Evolutionary conservation across 345 rosid species (phyloP).

Genomic region (Eutrema japonicum): DNA sequence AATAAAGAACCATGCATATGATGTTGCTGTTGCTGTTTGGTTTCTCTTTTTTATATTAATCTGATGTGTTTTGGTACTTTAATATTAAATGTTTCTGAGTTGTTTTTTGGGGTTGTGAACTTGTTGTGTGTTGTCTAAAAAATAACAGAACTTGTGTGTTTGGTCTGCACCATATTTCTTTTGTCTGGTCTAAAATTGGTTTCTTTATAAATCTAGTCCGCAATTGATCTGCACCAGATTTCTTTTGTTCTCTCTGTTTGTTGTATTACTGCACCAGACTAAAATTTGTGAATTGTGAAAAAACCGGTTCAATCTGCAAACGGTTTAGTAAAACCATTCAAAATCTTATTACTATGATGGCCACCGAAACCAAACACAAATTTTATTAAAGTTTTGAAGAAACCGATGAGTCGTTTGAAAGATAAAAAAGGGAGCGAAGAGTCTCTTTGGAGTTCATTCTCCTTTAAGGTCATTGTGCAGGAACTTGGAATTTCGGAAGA

Average conservation of each 20-base stretch:
- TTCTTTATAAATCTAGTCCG: too few relatives aligned
- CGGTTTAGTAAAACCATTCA: too few relatives aligned
- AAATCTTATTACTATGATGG: neutral
- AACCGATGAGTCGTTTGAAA: conserved; percentile 21
- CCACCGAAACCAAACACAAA: conserved; percentile 9
- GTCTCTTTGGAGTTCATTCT: neutral
- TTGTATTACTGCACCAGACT: too few relatives aligned
- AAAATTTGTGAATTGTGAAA: too few relatives aligned
- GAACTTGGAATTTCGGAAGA: neutral
- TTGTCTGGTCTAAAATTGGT: too few relatives aligned
- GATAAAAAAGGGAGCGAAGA: conserved; percentile 1
- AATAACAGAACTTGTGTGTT: too few relatives aligned
- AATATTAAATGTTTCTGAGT: neutral
- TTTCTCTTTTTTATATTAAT: neutral
- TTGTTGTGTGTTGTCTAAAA: too few relatives aligned
- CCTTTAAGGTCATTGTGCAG: neutral
- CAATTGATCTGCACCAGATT: too few relatives aligned
- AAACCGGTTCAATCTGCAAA: too few relatives aligned
- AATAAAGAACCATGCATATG: conserved; percentile 18
- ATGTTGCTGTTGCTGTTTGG: neutral
- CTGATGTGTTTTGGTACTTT: neutral
- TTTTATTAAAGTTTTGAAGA: neutral
- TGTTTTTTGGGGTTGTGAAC: neutral
- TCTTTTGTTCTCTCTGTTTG: too few relatives aligned
- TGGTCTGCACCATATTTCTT: too few relatives aligned